Base-by-base conservation (phyloP, 352 stramenopile species). In the Pythium sukuiense region DNA sequence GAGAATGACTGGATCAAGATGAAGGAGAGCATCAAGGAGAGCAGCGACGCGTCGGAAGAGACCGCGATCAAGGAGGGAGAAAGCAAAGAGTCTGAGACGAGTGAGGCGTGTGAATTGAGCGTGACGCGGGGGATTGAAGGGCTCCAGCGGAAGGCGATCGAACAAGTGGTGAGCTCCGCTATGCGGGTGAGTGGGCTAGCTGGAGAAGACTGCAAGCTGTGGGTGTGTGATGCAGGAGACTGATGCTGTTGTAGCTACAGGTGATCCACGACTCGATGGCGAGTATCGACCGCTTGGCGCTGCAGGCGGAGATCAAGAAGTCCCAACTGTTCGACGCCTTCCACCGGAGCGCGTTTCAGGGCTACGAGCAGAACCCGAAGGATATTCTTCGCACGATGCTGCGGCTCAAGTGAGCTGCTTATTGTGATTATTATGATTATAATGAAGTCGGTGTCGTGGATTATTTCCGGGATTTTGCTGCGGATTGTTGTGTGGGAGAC, bases 261-360 rank as follows among this genome's bases (percentile, higher is more conserved):
- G 71, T 87, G 37, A 61, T 90, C 30, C 74, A 89, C 29, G 76
- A 79, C 30, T 90, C 83, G n/a, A 87, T 90, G 76, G 50, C 76
- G 54, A 83, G 76, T 4, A 73, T 89, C 32, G 83, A 90, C 57
- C 78, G 80, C 30, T 74, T 90, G 54, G 78, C 87, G 26, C 61
- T 92, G 41, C 75, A 90, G 67, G 76, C 80, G 14, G 83, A 92
- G 70, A 87, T 80, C 55, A 83, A 88, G 70, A 90, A 90, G 56
- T 67, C 77, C 1, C 68, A 78, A 54, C 65, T 94, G 2, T 94
- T 94, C 61, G 65, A 74, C 13, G 72, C 83, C n/a, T 92, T 89
- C 72, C 82, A 91, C 62, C 77, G 79, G 58, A 87, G 79, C 55
- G 83, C 80, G 27, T 94, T 94, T 68, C 89, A 90, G 68, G 83